phyloP scores from a whole-genome alignment of 2,329 filamentous ascomycete genomes.

The Claviceps maximensis region DNA sequence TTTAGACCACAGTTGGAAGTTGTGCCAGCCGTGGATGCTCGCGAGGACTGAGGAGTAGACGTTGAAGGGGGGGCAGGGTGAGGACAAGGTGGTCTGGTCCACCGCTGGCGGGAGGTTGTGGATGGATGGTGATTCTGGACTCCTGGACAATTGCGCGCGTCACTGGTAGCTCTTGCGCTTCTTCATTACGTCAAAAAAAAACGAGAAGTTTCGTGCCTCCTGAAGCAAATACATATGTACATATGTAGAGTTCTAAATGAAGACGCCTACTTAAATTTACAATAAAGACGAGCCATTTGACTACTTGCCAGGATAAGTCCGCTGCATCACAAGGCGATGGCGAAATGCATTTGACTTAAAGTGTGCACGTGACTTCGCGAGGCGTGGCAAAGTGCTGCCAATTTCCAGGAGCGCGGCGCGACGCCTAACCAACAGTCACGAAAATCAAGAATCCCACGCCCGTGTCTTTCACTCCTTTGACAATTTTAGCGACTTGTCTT shows the following conservation, averaged over 20 bases:
- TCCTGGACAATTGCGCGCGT: background rate
- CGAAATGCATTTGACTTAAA: background rate
- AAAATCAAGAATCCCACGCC: conserved; percentile 5
- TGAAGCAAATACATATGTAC: no score
- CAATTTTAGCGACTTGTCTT: background rate
- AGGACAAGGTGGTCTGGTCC: background rate
- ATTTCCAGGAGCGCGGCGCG: conserved; percentile 6
- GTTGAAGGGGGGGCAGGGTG: background rate
- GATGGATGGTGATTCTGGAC: background rate
- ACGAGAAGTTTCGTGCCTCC: no score
- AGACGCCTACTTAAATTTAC: background rate
- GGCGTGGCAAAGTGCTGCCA: background rate
- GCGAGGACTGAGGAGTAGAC: background rate
- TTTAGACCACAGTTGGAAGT: background rate
- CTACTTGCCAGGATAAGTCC: background rate
- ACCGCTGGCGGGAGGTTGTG: background rate
- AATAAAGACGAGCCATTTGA: background rate
- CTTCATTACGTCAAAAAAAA: background rate
- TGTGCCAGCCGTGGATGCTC: background rate
- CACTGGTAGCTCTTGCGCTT: background rate
- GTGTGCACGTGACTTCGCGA: conserved; percentile 15
- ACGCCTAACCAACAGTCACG: conserved; percentile 2
- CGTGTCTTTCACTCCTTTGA: background rate
- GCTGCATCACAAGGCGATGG: background rate
- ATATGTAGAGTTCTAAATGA: background rate